Evolutionary conservation across 768 basidiomycete species (phyloP), one percentile per base, ranked within the genome.

Genomic region (Trametes villosa): DNA sequence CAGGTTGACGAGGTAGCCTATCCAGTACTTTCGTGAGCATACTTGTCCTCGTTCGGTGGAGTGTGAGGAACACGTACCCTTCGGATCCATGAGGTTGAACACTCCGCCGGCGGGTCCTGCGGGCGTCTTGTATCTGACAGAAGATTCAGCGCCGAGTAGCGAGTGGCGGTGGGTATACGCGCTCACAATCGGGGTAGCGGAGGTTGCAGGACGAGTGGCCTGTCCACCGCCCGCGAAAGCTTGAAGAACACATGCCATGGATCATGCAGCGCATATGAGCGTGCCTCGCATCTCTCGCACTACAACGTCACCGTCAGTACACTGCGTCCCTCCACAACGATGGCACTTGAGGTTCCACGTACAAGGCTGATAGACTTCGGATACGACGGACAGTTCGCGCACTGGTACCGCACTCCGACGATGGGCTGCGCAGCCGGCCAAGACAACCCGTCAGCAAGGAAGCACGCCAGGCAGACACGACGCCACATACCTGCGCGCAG

Each of bases 241-340:
- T 93, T 96, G 79, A 96, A 85, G 76, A 97, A 98, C 12, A 89
- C 77, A 62, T 98, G 95, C 75, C 81, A 83, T 0, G 93, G 86
- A 70, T 96, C 87, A 69, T 98, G 95, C 18, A 92, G 68, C 7
- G 80, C 74, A 68, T 94, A 92, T 0, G 94, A 96, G 41, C 78
- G 80, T 30, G 76, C 75, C 74, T 98, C 95, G 70, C 95, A 98
- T 29, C 78, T 79, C 22, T 84, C 77, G 71, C 96, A 97, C 94
- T 97, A 54, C 1, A 8, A 15, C 12, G 18, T n/a, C n/a, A n/a
- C n/a, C n/a, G n/a, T n/a, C n/a, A n/a, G n/a, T n/a, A n/a, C n/a
- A n/a, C n/a, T n/a, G n/a, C n/a, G n/a, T n/a, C n/a, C n/a, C n/a
- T n/a, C n/a, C n/a, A n/a, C n/a, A n/a, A n/a, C n/a, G n/a, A n/a